phyloP scores from a whole-genome alignment of 192 early-diverging fungal species.

The Backusella circina region DNA sequence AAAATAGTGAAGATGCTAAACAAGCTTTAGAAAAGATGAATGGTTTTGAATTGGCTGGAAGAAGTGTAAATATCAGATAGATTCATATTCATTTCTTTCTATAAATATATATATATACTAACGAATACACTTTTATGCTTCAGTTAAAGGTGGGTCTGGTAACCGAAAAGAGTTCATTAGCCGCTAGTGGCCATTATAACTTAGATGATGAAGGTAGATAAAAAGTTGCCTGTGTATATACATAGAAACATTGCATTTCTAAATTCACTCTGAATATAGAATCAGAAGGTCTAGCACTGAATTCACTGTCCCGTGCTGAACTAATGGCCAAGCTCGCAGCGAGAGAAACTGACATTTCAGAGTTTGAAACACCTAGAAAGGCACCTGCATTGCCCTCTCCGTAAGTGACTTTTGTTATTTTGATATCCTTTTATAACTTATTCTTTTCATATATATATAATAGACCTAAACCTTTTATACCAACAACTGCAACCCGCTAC shows the following conservation, averaged over 20 bases:
- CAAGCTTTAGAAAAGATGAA: slow-evolving; percentile 81
- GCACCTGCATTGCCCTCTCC: background rate
- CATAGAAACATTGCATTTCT: background rate
- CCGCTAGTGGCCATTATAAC: slow-evolving; percentile 34
- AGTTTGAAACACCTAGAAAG: slow-evolving; percentile 32
- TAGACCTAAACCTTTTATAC: slow-evolving; percentile 44
- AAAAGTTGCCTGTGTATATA: background rate
- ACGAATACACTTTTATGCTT: background rate
- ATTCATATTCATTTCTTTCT: background rate
- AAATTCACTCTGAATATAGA: slow-evolving; percentile 19
- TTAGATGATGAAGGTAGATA: slow-evolving; percentile 47
- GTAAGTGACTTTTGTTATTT: background rate
- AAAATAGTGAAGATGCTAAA: slow-evolving; percentile 66
- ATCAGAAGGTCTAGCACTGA: slow-evolving; percentile 62
- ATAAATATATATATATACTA: background rate
- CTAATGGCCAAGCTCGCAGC: slow-evolving; percentile 80
- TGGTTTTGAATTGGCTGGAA: slow-evolving; percentile 76
- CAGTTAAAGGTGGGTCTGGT: slow-evolving; percentile 78
- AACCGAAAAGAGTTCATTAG: slow-evolving; percentile 52
- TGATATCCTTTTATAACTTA: background rate
- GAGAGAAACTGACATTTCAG: slow-evolving; percentile 42
- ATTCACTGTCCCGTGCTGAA: slow-evolving; percentile 65
- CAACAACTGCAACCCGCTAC: slow-evolving; percentile 53
- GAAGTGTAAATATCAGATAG: slow-evolving; percentile 41
- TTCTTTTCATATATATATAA: background rate